phyloP scores from a whole-genome alignment of 495 filamentous ascomycete species.

The Penicillium bialowiezense region DNA sequence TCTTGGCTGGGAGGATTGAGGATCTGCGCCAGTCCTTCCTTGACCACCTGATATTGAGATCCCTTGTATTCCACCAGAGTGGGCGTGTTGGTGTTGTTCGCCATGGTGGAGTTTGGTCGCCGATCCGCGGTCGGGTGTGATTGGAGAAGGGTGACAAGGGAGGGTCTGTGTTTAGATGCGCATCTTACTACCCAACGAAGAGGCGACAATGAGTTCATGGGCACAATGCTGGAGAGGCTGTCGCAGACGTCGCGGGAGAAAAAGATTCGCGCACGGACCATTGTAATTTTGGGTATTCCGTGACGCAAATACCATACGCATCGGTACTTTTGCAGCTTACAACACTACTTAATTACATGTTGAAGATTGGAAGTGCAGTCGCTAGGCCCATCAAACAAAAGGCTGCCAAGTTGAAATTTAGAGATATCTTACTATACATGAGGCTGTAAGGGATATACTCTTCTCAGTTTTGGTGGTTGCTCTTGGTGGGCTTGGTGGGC shows the following conservation, averaged over 20 bases:
- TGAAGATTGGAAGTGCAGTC: too few species aligned
- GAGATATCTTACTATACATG: too few species aligned
- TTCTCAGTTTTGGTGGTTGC: too few species aligned
- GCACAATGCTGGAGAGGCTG: background rate
- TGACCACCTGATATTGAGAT: slow-evolving; percentile 58
- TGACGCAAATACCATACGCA: too few species aligned
- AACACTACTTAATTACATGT: too few species aligned
- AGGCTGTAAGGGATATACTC: too few species aligned
- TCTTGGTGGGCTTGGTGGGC: too few species aligned
- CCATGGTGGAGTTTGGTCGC: slow-evolving; percentile 12
- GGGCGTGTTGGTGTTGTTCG: slow-evolving; percentile 10
- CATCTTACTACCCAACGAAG: slow-evolving; percentile 9
- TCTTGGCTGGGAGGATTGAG: slow-evolving; percentile 53
- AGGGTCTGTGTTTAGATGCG: slow-evolving; percentile 6
- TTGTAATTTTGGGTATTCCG: too few species aligned
- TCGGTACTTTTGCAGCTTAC: too few species aligned
- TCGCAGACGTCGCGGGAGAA: slow-evolving; percentile 9
- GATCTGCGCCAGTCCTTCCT: slow-evolving; percentile 67
- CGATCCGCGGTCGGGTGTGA: background rate
- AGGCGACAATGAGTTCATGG: slow-evolving; percentile 14
- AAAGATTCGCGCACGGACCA: slow-evolving; percentile 25
- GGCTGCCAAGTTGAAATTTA: too few species aligned
- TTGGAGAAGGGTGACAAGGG: background rate
- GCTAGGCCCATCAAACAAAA: too few species aligned
- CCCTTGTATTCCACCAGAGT: slow-evolving; percentile 38